A percentile compares a stretch with the other conserved stretches of the same genome.
These are phyloP conservation scores for Russula sp. DNA, from an alignment of 768 basidiomycete species.

Conservation along the genomic window DNA sequence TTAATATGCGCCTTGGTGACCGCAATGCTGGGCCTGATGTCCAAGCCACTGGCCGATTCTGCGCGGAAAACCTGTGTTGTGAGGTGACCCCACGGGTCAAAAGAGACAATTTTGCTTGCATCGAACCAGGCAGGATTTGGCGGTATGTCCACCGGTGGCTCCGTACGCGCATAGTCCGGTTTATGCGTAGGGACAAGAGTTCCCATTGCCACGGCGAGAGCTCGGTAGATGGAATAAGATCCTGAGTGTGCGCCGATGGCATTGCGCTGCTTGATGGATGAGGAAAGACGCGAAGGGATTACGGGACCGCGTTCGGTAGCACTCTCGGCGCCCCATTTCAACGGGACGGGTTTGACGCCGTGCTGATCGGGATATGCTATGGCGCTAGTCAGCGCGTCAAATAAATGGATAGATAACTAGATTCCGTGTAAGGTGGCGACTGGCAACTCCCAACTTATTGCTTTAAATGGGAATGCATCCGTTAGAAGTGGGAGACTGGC, in stretches of 20 bases:
- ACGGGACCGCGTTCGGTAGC: slow-evolving; percentile 75
- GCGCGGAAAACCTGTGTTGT: slow-evolving; percentile 67
- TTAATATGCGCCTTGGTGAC: slow-evolving; percentile 94
- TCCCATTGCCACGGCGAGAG: slow-evolving; percentile 89
- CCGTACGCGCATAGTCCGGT: slow-evolving; percentile 76
- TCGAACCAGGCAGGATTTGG: slow-evolving; percentile 77
- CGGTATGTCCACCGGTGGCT: slow-evolving; percentile 79
- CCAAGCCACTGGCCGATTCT: slow-evolving; percentile 68
- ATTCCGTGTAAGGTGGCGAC: slow-evolving; percentile 4
- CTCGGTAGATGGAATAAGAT: slow-evolving; percentile 92
- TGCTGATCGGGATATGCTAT: slow-evolving; percentile 88
- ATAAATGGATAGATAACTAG: slow-evolving; percentile 2
- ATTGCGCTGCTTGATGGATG: slow-evolving; percentile 86
- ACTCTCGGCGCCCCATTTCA: slow-evolving; percentile 76
- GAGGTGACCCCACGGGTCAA: slow-evolving; percentile 93
- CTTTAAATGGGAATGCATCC: background rate
- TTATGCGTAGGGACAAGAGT: slow-evolving; percentile 74
- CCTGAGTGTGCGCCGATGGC: slow-evolving; percentile 93
- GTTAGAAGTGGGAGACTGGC: background rate
- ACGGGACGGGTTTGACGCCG: slow-evolving; percentile 74
- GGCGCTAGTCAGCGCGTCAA: slow-evolving; percentile 12
- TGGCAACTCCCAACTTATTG: background rate
- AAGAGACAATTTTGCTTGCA: slow-evolving; percentile 77
- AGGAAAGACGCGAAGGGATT: slow-evolving; percentile 80
- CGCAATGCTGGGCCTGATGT: slow-evolving; percentile 89